Conservation (phyloP, 163 green algal species). For the Chlorella variabilis region DNA sequence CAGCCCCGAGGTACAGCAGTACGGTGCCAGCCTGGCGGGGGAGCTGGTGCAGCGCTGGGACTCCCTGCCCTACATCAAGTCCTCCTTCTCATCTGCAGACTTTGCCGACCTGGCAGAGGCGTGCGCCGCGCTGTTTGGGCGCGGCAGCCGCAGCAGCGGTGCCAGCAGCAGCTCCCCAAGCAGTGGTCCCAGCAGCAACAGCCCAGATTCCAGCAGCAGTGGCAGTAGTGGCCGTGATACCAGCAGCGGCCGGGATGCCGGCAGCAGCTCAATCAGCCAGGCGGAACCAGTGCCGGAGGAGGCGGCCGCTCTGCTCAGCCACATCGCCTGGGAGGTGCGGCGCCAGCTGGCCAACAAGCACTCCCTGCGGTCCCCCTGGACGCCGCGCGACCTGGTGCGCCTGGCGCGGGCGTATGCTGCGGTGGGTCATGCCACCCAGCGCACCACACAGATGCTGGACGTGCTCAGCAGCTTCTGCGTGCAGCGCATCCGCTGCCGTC, state of each 20-base stretch:
- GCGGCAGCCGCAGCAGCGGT: background rate
- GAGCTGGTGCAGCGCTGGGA: slow-evolving; percentile 24
- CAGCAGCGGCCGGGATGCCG: slow-evolving; percentile 1
- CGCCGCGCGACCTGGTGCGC: slow-evolving; percentile 51
- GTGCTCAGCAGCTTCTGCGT: slow-evolving; percentile 53
- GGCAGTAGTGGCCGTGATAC: background rate
- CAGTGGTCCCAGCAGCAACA: background rate
- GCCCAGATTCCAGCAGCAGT: background rate
- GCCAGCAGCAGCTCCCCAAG: background rate
- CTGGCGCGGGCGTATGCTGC: slow-evolving; percentile 45
- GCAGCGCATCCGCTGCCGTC: slow-evolving; percentile 51
- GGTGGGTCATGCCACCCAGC: slow-evolving; percentile 23
- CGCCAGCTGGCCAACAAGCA: slow-evolving; percentile 63
- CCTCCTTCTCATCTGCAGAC: slow-evolving; percentile 35
- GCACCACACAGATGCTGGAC: slow-evolving; percentile 57
- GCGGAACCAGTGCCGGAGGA: too few relatives aligned
- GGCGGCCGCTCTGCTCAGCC: slow-evolving; percentile 40
- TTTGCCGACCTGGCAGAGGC: slow-evolving; percentile 47
- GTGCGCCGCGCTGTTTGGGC: slow-evolving; percentile 32
- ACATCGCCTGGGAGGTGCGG: slow-evolving; percentile 55
- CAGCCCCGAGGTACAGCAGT: background rate
- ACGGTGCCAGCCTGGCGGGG: background rate
- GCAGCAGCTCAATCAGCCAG: background rate
- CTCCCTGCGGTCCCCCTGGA: slow-evolving; percentile 50
- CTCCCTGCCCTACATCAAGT: slow-evolving; percentile 20